These are phyloP conservation scores for Aspergillus sp. DNA, from an alignment of 2,329 filamentous ascomycete species.

Conservation along the genomic window DNA sequence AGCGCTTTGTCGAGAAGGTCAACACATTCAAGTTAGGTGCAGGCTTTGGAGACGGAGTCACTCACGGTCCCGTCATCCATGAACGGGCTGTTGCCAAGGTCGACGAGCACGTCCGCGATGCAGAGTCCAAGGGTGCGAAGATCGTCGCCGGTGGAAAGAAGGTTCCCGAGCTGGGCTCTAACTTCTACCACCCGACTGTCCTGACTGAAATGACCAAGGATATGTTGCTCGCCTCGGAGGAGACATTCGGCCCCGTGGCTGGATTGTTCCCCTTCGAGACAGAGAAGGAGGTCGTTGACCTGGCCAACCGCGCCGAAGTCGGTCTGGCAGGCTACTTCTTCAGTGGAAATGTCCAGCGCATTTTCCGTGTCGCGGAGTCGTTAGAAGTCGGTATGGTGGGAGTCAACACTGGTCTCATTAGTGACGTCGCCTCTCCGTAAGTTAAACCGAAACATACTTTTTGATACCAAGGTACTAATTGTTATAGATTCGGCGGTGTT, in stretches of 20 bases:
- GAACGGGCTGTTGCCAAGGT: conserved; percentile 76
- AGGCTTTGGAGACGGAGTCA: conserved; percentile 42
- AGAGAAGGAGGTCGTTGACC: conserved; percentile 78
- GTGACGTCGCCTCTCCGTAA: conserved; percentile 48
- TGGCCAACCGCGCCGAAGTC: conserved; percentile 79
- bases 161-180: conserved; percentile 68
- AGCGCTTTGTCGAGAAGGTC: conserved; percentile 52
- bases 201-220: conserved; percentile 78
- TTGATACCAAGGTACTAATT: conserved; percentile 10
- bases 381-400: conserved; percentile 49
- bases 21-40: conserved; percentile 43
- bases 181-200: conserved; percentile 89
- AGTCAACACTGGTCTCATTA: conserved; percentile 67
- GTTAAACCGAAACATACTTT: conserved; percentile 11
- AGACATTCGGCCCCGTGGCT: conserved; percentile 93
- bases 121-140: conserved; percentile 69
- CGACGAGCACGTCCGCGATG: conserved; percentile 73
- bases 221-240: conserved; percentile 80
- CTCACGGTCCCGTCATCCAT: conserved; percentile 60
- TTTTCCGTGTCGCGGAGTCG: conserved; percentile 58
- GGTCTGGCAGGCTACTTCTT: conserved; percentile 95
- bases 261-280: conserved; percentile 84
- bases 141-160: conserved; percentile 71
- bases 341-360: conserved; percentile 56
- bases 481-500: conserved; percentile 66